These are phyloP conservation scores for Trebouxia sp. DNA, from an alignment of 139 green algal genomes.

Conservation along the genomic window DNA sequence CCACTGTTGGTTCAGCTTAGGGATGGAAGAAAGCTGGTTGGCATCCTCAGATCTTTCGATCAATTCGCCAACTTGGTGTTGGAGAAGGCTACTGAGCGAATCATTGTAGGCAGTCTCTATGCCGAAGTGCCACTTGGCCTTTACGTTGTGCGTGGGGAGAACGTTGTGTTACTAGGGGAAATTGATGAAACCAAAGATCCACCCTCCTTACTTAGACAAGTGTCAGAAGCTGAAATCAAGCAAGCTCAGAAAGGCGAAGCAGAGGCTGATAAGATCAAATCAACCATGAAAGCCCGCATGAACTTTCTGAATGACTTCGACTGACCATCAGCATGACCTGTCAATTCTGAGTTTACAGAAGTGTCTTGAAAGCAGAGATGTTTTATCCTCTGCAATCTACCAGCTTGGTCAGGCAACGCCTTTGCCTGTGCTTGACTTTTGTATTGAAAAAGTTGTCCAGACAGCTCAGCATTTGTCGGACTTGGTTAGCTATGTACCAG, in stretches of 20 bases:
- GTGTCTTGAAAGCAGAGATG: background rate
- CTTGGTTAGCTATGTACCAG: too few species aligned
- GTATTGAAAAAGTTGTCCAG: too few species aligned
- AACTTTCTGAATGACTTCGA: constrained; percentile 72
- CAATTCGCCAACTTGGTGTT: constrained; percentile 84
- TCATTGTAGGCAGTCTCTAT: constrained; percentile 73
- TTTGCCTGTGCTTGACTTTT: too few species aligned
- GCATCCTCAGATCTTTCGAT: constrained; percentile 73
- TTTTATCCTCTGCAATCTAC: constrained; percentile 27
- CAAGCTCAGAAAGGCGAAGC: constrained; percentile 71
- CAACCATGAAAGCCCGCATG: constrained; percentile 65
- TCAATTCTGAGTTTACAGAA: background rate
- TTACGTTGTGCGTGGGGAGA: constrained; percentile 81
- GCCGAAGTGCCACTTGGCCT: constrained; percentile 69
- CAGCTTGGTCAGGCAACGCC: too few species aligned
- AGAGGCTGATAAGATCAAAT: constrained; percentile 70
- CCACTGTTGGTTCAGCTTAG: constrained; percentile 69
- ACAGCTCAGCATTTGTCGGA: too few species aligned
- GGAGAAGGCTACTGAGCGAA: constrained; percentile 64
- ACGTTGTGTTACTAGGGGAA: constrained; percentile 78
- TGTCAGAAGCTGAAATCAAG: constrained; percentile 67
- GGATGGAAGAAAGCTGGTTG: constrained; percentile 75
- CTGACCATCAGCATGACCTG: constrained; percentile 14
- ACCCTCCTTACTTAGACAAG: constrained; percentile 41
- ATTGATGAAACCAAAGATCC: constrained; percentile 65